Evolutionary conservation across 2,329 filamentous ascomycete species (phyloP).

Genomic region (Fusarium annulatum): DNA sequence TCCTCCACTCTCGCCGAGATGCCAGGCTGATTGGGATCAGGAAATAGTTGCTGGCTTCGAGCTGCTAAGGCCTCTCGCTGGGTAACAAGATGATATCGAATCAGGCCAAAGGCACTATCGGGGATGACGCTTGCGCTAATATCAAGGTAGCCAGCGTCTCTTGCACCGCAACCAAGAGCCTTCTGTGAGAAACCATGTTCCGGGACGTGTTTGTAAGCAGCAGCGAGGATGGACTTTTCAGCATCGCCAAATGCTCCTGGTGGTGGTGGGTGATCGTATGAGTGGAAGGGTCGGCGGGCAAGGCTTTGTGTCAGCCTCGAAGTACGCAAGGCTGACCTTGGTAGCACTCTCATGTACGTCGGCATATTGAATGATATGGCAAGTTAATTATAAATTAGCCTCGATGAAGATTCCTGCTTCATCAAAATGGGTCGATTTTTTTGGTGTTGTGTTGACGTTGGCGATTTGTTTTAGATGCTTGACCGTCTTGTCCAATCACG

Average conservation of each 20-base stretch:
- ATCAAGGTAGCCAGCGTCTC: slow-evolving; percentile 86
- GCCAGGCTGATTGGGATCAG: slow-evolving; percentile 52
- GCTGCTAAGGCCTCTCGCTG: slow-evolving; percentile 70
- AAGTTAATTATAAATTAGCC: neutral
- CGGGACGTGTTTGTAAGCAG: slow-evolving; percentile 84
- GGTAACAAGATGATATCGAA: slow-evolving; percentile 79
- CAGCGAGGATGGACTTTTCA: slow-evolving; percentile 81
- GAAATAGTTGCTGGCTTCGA: slow-evolving; percentile 54
- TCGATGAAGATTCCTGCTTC: slow-evolving; percentile 13
- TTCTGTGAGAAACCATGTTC: slow-evolving; percentile 82
- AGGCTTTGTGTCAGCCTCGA: slow-evolving; percentile 27
- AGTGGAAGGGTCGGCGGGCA: slow-evolving; percentile 69
- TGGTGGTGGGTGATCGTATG: slow-evolving; percentile 72
- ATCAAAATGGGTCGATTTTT: slow-evolving; percentile 18
- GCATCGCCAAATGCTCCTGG: slow-evolving; percentile 71
- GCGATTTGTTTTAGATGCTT: slow-evolving; percentile 17
- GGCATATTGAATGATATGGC: slow-evolving; percentile 23
- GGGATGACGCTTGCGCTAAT: slow-evolving; percentile 87
- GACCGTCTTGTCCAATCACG: slow-evolving; percentile 18
- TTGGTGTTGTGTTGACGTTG: slow-evolving; percentile 33
- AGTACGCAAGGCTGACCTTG: slow-evolving; percentile 26
- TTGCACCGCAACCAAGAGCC: slow-evolving; percentile 80
- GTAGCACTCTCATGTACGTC: slow-evolving; percentile 23
- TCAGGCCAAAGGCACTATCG: slow-evolving; percentile 81
- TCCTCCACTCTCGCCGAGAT: slow-evolving; percentile 74